Percentiles rank a stretch among this genome's conserved stretches.
phyloP scores from a whole-genome alignment of 108 stramenopile genomes.

The Skeletonema menzelii region DNA sequence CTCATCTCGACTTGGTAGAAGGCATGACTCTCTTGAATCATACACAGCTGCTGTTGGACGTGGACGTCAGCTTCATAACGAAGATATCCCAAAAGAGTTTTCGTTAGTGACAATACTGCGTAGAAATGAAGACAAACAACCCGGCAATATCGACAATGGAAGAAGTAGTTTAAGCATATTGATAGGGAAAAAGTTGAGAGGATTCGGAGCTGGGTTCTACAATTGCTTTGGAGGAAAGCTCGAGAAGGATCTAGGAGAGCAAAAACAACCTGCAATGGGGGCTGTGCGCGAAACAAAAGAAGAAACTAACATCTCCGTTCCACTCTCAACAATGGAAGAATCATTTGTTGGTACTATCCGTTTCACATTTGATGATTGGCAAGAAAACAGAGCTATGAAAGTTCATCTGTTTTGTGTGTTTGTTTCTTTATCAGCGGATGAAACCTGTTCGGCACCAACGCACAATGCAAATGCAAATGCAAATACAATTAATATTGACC shows the following conservation, averaged over 20 bases:
- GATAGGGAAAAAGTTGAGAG: conserved; percentile 70
- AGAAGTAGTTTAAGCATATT: conserved; percentile 49
- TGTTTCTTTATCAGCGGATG: conserved; percentile 22
- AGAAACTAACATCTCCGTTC: conserved; percentile 61
- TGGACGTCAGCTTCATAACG: not conserved
- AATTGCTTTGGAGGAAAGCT: conserved; percentile 80
- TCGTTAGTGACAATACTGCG: not conserved
- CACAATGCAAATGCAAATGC: not conserved
- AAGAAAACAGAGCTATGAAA: conserved; percentile 55
- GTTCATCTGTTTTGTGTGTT: conserved; percentile 70
- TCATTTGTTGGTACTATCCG: conserved; percentile 57
- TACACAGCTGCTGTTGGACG: not conserved
- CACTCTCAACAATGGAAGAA: conserved; percentile 43
- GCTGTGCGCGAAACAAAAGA: conserved; percentile 72
- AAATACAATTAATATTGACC: conserved; percentile 23
- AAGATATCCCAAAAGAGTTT: not conserved
- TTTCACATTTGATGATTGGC: conserved; percentile 67
- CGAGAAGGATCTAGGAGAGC: conserved; percentile 28
- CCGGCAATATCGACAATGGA: not conserved
- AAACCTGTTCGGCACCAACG: not conserved
- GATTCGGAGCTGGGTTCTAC: conserved; percentile 73
- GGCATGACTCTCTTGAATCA: not conserved
- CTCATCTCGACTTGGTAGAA: not conserved
- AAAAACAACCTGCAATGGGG: conserved; percentile 38
- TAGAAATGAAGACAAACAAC: not conserved